Base-by-base conservation (phyloP, 2,329 filamentous ascomycete genomes). In the Ceratocystis alfenasii region DNA sequence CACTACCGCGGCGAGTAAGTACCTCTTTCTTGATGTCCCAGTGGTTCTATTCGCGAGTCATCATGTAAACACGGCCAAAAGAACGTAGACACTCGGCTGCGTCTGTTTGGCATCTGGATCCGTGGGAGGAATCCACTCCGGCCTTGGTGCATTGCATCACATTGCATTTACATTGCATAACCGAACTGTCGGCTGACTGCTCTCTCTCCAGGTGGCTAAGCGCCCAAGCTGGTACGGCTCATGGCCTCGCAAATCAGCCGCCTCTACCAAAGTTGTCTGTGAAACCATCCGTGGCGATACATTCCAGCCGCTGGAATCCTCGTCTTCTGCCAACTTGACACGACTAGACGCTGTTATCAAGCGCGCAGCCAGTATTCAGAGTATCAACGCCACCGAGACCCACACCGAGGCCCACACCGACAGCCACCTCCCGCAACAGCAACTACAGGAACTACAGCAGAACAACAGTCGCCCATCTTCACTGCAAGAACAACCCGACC, bases 171-270 rank as follows among this genome's bases (percentile, higher is more conserved):
- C 50, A 20, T 6, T 30, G 55, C 30, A n/a, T 59, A 15, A 36
- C 3, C 28, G 10, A 25, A 36, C 25, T n/a, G 30, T 4, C 55
- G 7, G 55, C 55, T 59, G 55, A 64, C 62, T 63, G 4, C 61
- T n/a, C 62, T 15, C 2, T 45, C 36, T 41, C 1, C 70, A 83
- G 81, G 73, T 79, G 46, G 78, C 77, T 67, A 83, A 83, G 71
- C 74, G 78, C 7, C 76, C 76, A 61, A 85, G 83, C 72, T 87
- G 83, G 84, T 86, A 86, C 72, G 82, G 82, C 64, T 82, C 83
- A 20, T 85, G 82, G 82, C 80, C 82, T 20, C 77, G 80, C 68
- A 86, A 86, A 71, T 81, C 83, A 5, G 75, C 77, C 17, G 78
- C 84, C 33, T 86, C 83, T 7, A 85, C 81, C 5, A 81, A 83